phyloP scores from a whole-genome alignment of 225 moss, liverwort and hornwort genomes.

The Anthoceros angustus region DNA sequence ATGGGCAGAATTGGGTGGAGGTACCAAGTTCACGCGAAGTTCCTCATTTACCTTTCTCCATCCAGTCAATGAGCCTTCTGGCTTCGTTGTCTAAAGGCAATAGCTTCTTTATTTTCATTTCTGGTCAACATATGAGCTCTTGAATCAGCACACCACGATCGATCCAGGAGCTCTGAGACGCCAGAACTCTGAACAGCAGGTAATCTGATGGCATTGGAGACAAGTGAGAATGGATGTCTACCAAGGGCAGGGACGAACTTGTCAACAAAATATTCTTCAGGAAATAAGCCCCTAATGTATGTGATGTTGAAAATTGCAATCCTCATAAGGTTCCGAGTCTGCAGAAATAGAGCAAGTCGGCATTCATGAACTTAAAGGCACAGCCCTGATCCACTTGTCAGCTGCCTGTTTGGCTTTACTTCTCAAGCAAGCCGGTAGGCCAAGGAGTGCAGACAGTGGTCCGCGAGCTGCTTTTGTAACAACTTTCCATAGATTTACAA shows the following conservation, averaged over 20 bases:
- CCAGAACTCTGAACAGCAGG: neutral
- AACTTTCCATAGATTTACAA: neutral
- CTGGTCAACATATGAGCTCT: constrained; percentile 16
- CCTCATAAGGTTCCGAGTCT: constrained; percentile 46
- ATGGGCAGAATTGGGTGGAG: too few relatives aligned
- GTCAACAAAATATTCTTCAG: constrained; percentile 38
- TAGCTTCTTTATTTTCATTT: constrained; percentile 46
- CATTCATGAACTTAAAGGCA: too few relatives aligned
- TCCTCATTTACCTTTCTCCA: constrained; percentile 49
- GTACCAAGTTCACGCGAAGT: too few relatives aligned
- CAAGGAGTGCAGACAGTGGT: constrained; percentile 1
- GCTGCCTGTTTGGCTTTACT: neutral
- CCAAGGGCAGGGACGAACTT: constrained; percentile 38
- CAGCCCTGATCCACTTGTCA: too few relatives aligned
- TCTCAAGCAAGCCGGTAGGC: too few relatives aligned
- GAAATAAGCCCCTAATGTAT: constrained; percentile 50
- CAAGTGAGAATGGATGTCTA: constrained; percentile 10
- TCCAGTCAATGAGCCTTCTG: constrained; percentile 39
- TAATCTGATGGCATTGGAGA: neutral
- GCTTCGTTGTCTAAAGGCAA: constrained; percentile 37
- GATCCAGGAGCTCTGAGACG: too few relatives aligned
- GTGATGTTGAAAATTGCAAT: constrained; percentile 48
- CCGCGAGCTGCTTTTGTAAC: neutral
- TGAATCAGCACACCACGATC: too few relatives aligned
- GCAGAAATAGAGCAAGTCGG: constrained; percentile 5